A percentile compares a stretch with the other conserved stretches of the same genome.
phyloP scores from a whole-genome alignment of 1,284 basidiomycete species.

The Cryptococcus wingfieldii region DNA sequence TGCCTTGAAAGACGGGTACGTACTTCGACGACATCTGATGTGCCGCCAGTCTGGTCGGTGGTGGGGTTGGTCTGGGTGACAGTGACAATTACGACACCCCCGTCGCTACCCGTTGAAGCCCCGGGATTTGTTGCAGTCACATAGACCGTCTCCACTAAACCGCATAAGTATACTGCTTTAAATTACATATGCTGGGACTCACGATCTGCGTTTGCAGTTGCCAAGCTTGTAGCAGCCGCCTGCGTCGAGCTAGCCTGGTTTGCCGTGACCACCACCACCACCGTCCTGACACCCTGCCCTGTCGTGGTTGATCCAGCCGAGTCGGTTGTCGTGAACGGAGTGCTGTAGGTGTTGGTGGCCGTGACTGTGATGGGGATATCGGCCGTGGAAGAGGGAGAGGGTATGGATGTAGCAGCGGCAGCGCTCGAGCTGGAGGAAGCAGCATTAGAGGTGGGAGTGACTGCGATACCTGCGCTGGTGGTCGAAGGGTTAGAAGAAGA shows the following conservation, averaged over 20 bases:
- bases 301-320: constrained; percentile 11
- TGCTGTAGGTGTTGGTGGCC: constrained; percentile 13
- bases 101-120: constrained; percentile 15
- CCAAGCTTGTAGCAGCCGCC: background rate
- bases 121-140: constrained; percentile 21
- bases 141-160: constrained; percentile 13
- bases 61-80: constrained; percentile 13
- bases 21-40: constrained; percentile 6
- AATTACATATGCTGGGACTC: background rate
- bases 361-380: constrained; percentile 12
- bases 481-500: background rate
- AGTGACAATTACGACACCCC: constrained; percentile 18
- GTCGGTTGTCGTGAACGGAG: constrained; percentile 5
- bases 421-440: background rate
- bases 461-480: background rate
- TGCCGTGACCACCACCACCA: constrained; percentile 18
- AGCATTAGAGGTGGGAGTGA: background rate
- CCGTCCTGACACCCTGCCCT: constrained; percentile 10
- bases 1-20: background rate
- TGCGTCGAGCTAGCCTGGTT: constrained; percentile 5
- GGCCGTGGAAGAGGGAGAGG: background rate
- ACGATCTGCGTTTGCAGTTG: background rate
- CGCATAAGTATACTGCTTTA: background rate
- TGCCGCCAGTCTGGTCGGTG: constrained; percentile 7
- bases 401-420: background rate